Percentiles rank a stretch among this genome's conserved stretches.
phyloP scores from a whole-genome alignment of 1,139 yeast genomes.

The Zhuliangozyma blackwelliae region DNA sequence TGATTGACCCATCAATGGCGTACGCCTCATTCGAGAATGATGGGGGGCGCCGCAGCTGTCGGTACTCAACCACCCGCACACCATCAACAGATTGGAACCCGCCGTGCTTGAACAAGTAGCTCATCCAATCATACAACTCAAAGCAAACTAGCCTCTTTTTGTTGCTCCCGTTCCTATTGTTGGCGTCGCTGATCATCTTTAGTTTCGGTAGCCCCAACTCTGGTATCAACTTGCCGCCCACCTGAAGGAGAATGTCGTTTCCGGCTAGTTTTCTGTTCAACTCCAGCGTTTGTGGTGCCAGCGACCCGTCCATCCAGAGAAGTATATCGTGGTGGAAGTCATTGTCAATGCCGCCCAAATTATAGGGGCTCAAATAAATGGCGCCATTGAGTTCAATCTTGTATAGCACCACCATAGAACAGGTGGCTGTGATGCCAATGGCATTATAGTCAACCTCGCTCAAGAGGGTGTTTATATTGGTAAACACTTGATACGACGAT shows the following conservation, averaged over 20 bases:
- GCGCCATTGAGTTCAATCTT: conserved; percentile 8
- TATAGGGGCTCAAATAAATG: conserved; percentile 20
- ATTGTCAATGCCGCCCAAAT: conserved; percentile 7
- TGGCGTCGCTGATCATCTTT: conserved; percentile 28
- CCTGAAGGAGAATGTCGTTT: conserved; percentile 12
- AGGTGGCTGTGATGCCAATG: conserved; percentile 44
- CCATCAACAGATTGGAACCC: conserved; percentile 17
- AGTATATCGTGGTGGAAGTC: conserved; percentile 36
- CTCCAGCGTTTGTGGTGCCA: conserved; percentile 21
- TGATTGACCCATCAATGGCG: conserved; percentile 52
- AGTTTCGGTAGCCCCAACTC: conserved; percentile 58
- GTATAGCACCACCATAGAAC: conserved; percentile 46
- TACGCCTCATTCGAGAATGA: conserved; percentile 10
- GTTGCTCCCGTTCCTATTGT: conserved; percentile 8
- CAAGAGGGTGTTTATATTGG: conserved; percentile 12
- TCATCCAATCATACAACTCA: conserved; percentile 52
- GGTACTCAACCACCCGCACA: no score
- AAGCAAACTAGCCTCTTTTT: conserved; percentile 30
- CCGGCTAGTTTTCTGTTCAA: conserved; percentile 20
- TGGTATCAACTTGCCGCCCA: conserved; percentile 48
- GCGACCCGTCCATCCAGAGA: conserved; percentile 60
- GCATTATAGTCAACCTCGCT: conserved; percentile 6
- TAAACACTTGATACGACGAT: conserved; percentile 33
- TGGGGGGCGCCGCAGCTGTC: background rate
- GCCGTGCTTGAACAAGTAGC: conserved; percentile 25